phyloP scores from a whole-genome alignment of 768 basidiomycete genomes.

The Tubosaeta sp. region DNA sequence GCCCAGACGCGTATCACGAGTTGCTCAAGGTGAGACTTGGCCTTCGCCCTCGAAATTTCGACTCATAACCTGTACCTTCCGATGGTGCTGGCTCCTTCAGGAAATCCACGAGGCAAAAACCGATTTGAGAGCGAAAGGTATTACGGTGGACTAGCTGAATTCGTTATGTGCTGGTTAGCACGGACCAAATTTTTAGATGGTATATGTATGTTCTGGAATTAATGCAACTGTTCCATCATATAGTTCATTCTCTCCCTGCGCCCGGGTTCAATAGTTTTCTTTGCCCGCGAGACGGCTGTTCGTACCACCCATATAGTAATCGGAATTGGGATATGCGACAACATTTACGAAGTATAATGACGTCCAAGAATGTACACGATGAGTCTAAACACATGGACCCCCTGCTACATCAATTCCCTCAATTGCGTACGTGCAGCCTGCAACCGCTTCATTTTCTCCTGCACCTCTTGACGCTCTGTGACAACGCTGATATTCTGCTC shows the following conservation, averaged over 20 bases:
- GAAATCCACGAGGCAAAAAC: constrained; percentile 58
- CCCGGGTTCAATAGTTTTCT: too few species aligned
- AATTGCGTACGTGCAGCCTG: constrained; percentile 41
- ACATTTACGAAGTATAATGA: too few species aligned
- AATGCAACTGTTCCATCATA: background rate
- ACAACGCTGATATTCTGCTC: constrained; percentile 46
- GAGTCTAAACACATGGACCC: background rate
- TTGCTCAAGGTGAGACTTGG: constrained; percentile 45
- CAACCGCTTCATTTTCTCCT: constrained; percentile 49
- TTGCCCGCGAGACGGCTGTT: too few species aligned
- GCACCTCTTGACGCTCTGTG: constrained; percentile 43
- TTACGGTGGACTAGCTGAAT: constrained; percentile 48
- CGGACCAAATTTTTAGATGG: background rate
- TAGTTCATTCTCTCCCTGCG: too few species aligned
- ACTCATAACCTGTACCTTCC: background rate
- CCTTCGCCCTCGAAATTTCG: too few species aligned
- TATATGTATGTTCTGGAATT: background rate
- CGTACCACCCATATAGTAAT: too few species aligned
- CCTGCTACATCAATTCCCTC: constrained; percentile 12
- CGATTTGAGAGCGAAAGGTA: constrained; percentile 55
- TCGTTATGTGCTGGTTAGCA: background rate
- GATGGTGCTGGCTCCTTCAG: constrained; percentile 28
- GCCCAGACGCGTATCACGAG: constrained; percentile 75
- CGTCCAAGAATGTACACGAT: background rate
- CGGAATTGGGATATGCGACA: too few species aligned